Conservation (phyloP, 768 basidiomycete genomes). For the Rossbeevera mucosa region DNA sequence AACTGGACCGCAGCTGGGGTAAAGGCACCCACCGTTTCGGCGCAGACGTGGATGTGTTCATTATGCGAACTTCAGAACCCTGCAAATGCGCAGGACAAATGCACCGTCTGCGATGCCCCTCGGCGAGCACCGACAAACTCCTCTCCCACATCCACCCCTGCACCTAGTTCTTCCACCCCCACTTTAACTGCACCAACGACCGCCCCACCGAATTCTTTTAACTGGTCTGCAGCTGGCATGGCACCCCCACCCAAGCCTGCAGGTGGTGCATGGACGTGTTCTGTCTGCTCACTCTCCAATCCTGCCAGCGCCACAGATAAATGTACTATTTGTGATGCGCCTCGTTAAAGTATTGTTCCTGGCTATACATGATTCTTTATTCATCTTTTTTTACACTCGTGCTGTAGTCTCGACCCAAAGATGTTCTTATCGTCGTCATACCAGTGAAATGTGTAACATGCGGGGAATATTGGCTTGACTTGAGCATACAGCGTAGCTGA, state of each 20-base stretch:
- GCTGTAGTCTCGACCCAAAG: background rate
- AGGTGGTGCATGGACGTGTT: conserved; percentile 37
- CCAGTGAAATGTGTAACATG: background rate
- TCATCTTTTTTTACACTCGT: conserved; percentile 6
- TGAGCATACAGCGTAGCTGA: background rate
- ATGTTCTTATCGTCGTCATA: background rate
- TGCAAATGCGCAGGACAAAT: conserved; percentile 37
- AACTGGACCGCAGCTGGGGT: conserved; percentile 61
- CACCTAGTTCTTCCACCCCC: background rate
- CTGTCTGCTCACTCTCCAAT: conserved; percentile 41
- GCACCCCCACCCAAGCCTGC: conserved; percentile 22
- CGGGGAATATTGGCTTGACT: background rate
- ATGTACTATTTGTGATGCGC: conserved; percentile 49
- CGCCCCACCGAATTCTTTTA: conserved; percentile 25
- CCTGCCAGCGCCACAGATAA: conserved; percentile 39
- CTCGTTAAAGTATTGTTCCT: conserved; percentile 26
- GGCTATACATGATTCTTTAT: conserved; percentile 8
- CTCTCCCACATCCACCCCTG: background rate
- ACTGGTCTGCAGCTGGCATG: conserved; percentile 39
- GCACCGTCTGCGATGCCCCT: conserved; percentile 41
- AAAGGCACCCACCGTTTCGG: conserved; percentile 36
- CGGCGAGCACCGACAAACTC: conserved; percentile 21
- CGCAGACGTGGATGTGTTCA: conserved; percentile 52
- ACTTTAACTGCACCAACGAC: background rate
- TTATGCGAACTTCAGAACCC: conserved; percentile 45